These are phyloP conservation scores for Colletotrichum echinochloae DNA, from an alignment of 2,329 filamentous ascomycete genomes.

Conservation along the genomic window DNA sequence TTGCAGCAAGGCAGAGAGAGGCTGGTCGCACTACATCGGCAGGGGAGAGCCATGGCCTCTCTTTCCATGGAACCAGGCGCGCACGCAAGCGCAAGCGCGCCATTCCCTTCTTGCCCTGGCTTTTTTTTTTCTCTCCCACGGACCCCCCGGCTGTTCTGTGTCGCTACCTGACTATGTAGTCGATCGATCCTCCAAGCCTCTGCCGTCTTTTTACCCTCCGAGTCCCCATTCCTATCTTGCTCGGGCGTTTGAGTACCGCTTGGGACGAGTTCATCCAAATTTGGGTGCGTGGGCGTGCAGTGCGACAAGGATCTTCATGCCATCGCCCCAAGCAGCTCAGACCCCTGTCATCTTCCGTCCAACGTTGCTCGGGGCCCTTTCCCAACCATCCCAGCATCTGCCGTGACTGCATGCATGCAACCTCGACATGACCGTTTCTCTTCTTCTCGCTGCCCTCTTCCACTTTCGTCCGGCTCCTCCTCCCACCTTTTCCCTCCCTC, in stretches of 20 bases:
- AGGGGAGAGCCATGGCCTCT: conserved; percentile 4
- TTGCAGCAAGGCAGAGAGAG: no score
- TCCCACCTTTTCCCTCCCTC: conserved; percentile 15
- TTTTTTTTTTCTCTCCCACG: conserved; percentile 2
- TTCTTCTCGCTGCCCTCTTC: conserved; percentile 35
- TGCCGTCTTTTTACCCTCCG: neutral
- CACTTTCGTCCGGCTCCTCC: conserved; percentile 29
- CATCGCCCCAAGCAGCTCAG: conserved; percentile 6
- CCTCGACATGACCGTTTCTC: conserved; percentile 24
- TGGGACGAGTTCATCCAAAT: neutral
- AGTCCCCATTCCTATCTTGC: neutral
- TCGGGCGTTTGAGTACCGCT: neutral
- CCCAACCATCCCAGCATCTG: conserved; percentile 23
- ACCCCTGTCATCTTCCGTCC: conserved; percentile 21
- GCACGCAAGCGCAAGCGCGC: conserved; percentile 11
- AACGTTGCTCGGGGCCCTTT: conserved; percentile 16
- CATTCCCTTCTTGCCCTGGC: conserved; percentile 5
- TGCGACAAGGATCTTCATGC: conserved; percentile 11
- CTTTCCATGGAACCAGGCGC: neutral
- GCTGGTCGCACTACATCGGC: conserved; percentile 11
- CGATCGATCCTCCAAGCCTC: neutral
- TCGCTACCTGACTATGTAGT: conserved; percentile 2
- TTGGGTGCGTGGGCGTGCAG: neutral
- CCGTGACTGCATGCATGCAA: conserved; percentile 27
- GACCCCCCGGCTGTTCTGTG: conserved; percentile 10